A percentile compares a stretch with the other conserved stretches of the same genome.
Evolutionary conservation across 2,329 filamentous ascomycete species (phyloP).

Genomic region (Beauveria caledonica): DNA sequence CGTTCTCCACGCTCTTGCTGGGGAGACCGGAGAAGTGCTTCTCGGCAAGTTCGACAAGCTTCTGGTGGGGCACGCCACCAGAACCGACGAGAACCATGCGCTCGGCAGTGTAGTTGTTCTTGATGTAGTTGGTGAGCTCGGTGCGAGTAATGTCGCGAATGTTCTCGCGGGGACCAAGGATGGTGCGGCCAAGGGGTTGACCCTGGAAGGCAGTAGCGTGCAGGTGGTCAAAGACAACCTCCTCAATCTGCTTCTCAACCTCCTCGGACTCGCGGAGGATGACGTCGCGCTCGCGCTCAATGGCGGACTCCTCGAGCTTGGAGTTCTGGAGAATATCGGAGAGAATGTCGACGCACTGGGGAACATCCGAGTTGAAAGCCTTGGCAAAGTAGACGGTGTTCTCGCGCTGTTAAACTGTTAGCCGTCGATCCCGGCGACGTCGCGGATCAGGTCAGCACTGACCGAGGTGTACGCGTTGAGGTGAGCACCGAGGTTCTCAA

Average conservation of each 20-base stretch:
- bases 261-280: conserved; percentile 98
- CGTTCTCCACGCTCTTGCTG: conserved; percentile 63
- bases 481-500: conserved; percentile 99
- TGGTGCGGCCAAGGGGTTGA: conserved; percentile 94
- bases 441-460: conserved; percentile 34
- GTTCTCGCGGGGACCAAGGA: conserved; percentile 95
- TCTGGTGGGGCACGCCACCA: conserved; percentile 85
- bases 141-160: conserved; percentile 90
- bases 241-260: conserved; percentile 99
- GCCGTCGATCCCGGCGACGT: conserved; percentile 14
- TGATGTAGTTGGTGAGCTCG: conserved; percentile 93
- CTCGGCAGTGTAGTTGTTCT: conserved; percentile 98
- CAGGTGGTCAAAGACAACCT: conserved; percentile 98
- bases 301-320: conserved; percentile 86
- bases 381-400: conserved; percentile 99
- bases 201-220: conserved; percentile 97
- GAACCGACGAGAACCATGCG: conserved; percentile 98
- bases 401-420: conserved; percentile 60
- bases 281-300: conserved; percentile 96
- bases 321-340: conserved; percentile 99
- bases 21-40: conserved; percentile 85
- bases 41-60: conserved; percentile 93
- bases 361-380: conserved; percentile 95
- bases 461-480: conserved; percentile 99
- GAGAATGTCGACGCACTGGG: conserved; percentile 93